A percentile compares a stretch with the other conserved stretches of the same genome.
Evolutionary conservation across 768 basidiomycete genomes (phyloP).

Genomic region (Dioszegia aurantiaca): DNA sequence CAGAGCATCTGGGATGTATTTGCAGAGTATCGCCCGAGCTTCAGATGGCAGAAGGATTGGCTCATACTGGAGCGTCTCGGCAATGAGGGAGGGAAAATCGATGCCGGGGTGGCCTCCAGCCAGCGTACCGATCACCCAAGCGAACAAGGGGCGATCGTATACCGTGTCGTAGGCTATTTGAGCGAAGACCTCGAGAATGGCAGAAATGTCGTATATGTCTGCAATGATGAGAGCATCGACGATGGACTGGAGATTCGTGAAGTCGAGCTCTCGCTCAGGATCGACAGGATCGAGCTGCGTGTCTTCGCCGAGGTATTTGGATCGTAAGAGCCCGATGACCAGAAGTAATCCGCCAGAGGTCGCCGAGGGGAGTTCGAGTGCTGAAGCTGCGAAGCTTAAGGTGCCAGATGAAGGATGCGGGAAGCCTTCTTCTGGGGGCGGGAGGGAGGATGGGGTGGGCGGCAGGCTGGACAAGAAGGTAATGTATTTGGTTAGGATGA

Average conservation of each 20-base stretch:
- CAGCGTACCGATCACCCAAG: no score
- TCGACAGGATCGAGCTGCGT: not conserved
- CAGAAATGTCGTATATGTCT: not conserved
- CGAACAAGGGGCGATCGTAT: no score
- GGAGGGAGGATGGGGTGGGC: not conserved
- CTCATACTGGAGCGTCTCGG: no score
- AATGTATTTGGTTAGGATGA: not conserved
- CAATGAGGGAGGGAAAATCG: no score
- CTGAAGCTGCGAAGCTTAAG: no score
- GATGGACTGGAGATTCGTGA: not conserved
- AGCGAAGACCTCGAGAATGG: not conserved
- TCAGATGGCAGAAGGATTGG: no score
- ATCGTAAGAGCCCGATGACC: not conserved
- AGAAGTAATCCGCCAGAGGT: not conserved
- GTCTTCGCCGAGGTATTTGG: not conserved
- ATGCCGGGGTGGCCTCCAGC: no score
- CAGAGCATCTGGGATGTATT: no score
- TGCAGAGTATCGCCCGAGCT: no score
- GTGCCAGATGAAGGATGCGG: no score
- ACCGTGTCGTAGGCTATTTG: no score
- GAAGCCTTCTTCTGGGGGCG: not conserved
- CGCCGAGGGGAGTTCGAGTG: not conserved
- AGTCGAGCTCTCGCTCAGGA: not conserved
- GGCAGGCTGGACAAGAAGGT: not conserved
- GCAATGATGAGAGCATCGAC: constrained; percentile 1